Base-by-base conservation (phyloP, 75 land plant species). In the Pinus albicaulis region DNA sequence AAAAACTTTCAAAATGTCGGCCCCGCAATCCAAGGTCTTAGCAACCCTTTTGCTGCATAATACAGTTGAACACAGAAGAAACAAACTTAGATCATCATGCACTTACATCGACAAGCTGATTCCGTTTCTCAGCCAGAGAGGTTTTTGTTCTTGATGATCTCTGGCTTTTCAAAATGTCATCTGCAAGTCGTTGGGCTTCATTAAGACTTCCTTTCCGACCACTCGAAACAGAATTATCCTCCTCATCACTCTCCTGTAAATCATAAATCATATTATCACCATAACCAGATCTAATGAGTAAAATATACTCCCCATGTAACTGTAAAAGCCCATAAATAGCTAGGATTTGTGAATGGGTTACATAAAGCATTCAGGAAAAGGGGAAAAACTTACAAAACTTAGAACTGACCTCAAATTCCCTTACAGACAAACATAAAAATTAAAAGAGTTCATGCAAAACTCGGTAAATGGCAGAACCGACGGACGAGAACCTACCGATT, bases 221-320 rank as follows among this genome's bases (percentile, higher is more conserved):
- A 41, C 19, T 52, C 24, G 12, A 20, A n/a, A 36, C 22, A 41
- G 52, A 8, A 68, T 68, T 68, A 41, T 68, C 71, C 22, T 68
- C 53, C 38, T 28, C 15, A 8, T 41, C 71, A 41, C 24, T 68
- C 71, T 68, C 71, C 71, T 68, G 41, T n/a, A 36, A 68, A 38
- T 44, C 52, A 41, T 19, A 8, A 3, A 41, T n/a, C 71, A 38
- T 7, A 41, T n/a, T 36, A 68, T 7, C 28, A 26, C 15, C 16
- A 61, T 25, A 61, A 61, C 34, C 68, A 68, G 44, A n/a, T 14
- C 36, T 36, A 68, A 2, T 22, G 41, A 23, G 41, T 36, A 7
- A 68, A 68, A 26, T 3, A 24, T 10, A 26, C 0, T 11, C 14
- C 26, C 5, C 7, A 64, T 48, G 53, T 8, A 64, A 64, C 16